phyloP scores from a whole-genome alignment of 345 rosid genomes.

The Iberis pinnata region DNA sequence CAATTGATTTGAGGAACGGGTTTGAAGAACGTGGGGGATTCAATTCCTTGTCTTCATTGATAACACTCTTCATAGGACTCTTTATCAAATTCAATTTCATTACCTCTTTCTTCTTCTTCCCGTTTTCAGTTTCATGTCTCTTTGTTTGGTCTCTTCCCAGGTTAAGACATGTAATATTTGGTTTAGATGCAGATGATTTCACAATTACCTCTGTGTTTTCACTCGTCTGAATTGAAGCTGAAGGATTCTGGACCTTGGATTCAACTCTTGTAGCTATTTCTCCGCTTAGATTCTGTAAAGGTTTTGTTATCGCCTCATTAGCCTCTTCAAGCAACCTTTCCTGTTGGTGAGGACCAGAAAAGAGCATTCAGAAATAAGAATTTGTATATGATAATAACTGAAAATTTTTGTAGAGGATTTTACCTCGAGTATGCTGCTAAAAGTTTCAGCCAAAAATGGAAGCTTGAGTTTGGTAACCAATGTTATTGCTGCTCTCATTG shows the following conservation, averaged over 20 bases:
- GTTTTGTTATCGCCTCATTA: slow-evolving; percentile 19
- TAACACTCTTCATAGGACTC: slow-evolving; percentile 24
- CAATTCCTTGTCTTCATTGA: not conserved
- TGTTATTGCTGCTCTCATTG: slow-evolving; percentile 83
- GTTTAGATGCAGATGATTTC: slow-evolving; percentile 35
- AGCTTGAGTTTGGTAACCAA: slow-evolving; percentile 84
- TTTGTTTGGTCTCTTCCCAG: slow-evolving; percentile 29
- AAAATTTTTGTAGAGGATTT: not conserved
- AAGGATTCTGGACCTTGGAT: slow-evolving; percentile 26
- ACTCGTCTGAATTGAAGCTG: slow-evolving; percentile 26
- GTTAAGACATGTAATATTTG: slow-evolving; percentile 33
- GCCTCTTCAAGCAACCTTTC: slow-evolving; percentile 65
- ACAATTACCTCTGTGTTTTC: slow-evolving; percentile 30
- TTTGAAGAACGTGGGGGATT: slow-evolving; percentile 33
- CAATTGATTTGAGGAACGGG: slow-evolving; percentile 29
- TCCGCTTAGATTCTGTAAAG: slow-evolving; percentile 15
- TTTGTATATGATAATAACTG: not conserved
- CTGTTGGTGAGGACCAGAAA: slow-evolving; percentile 32
- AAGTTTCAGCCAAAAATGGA: slow-evolving; percentile 81
- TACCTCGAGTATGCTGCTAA: slow-evolving; percentile 78
- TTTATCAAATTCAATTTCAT: slow-evolving; percentile 22
- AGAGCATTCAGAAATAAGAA: slow-evolving; percentile 6
- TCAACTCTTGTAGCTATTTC: slow-evolving; percentile 13
- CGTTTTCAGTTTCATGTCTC: slow-evolving; percentile 21
- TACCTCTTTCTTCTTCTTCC: slow-evolving; percentile 13